phyloP scores from a whole-genome alignment of 768 basidiomycete species.

The Hericium erinaceus region DNA sequence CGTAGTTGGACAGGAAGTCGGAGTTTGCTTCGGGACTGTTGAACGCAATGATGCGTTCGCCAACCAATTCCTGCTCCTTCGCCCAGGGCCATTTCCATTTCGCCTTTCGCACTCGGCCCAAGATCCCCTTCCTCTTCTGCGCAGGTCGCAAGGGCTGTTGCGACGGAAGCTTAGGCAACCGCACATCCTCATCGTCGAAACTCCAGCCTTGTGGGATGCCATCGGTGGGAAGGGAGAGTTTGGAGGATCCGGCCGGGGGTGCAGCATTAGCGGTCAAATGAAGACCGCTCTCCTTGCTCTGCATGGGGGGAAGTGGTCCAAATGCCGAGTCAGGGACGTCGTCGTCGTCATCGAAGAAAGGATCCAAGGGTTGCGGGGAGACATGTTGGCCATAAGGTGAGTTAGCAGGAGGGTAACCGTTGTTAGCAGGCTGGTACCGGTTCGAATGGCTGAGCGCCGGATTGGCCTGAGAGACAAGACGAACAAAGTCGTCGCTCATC shows the following conservation, averaged over 20 bases:
- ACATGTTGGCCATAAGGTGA: slow-evolving; percentile 32
- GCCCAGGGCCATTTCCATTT: slow-evolving; percentile 84
- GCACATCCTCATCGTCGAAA: slow-evolving; percentile 58
- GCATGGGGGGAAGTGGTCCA: slow-evolving; percentile 35
- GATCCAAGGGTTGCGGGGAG: slow-evolving; percentile 45
- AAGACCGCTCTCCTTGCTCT: slow-evolving; percentile 38
- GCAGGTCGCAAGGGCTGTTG: neutral
- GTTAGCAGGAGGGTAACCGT: slow-evolving; percentile 50
- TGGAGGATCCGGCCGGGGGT: slow-evolving; percentile 49
- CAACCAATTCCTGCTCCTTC: slow-evolving; percentile 51
- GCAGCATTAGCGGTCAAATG: slow-evolving; percentile 52
- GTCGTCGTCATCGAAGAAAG: slow-evolving; percentile 78
- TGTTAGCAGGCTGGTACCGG: slow-evolving; percentile 40
- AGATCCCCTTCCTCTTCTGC: neutral
- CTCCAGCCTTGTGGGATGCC: slow-evolving; percentile 63
- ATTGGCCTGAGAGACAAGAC: slow-evolving; percentile 64
- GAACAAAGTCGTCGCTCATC: slow-evolving; percentile 68
- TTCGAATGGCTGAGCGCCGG: slow-evolving; percentile 40
- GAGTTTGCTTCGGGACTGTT: slow-evolving; percentile 63
- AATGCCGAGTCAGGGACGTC: slow-evolving; percentile 63
- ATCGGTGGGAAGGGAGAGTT: slow-evolving; percentile 31
- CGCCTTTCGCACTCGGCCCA: slow-evolving; percentile 19
- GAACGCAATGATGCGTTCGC: slow-evolving; percentile 75
- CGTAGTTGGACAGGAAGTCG: slow-evolving; percentile 71
- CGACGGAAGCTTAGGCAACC: slow-evolving; percentile 15